These are phyloP conservation scores for Penicillium canescens DNA, from an alignment of 495 filamentous ascomycete species.

Conservation along the genomic window DNA sequence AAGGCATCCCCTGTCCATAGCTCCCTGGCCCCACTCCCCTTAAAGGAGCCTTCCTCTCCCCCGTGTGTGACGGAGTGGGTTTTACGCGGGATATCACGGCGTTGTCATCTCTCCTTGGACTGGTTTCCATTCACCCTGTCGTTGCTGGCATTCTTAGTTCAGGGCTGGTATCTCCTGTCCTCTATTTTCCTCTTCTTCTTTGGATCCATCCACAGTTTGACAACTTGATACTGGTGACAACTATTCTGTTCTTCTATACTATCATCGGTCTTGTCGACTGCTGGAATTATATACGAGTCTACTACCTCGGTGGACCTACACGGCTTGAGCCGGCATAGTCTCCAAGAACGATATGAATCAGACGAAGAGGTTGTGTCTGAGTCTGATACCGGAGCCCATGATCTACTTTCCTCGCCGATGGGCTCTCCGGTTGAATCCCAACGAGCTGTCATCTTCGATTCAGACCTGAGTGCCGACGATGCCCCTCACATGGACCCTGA, in stretches of 20 bases:
- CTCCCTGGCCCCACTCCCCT: constrained; percentile 16
- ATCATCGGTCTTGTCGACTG: not conserved
- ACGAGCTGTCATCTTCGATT: constrained; percentile 27
- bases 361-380: constrained; percentile 48
- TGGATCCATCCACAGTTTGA: not conserved
- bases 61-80: constrained; percentile 10
- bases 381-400: constrained; percentile 36
- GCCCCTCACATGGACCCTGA: constrained; percentile 26
- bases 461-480: constrained; percentile 35
- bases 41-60: constrained; percentile 18
- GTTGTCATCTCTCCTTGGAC: constrained; percentile 4
- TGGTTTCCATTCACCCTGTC: constrained; percentile 7
- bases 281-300: constrained; percentile 33
- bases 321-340: constrained; percentile 37
- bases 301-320: constrained; percentile 30
- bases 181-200: not conserved
- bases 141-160: constrained; percentile 1
- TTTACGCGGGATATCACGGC: constrained; percentile 8
- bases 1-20: constrained; percentile 19
- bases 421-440: constrained; percentile 17
- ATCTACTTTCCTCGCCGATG: constrained; percentile 35
- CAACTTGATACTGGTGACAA: constrained; percentile 2
- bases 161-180: constrained; percentile 2
- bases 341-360: constrained; percentile 43
- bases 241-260: not conserved